These are phyloP conservation scores for Borovskyia barvae DNA, from an alignment of 208 protist genomes.

Conservation along the genomic window DNA sequence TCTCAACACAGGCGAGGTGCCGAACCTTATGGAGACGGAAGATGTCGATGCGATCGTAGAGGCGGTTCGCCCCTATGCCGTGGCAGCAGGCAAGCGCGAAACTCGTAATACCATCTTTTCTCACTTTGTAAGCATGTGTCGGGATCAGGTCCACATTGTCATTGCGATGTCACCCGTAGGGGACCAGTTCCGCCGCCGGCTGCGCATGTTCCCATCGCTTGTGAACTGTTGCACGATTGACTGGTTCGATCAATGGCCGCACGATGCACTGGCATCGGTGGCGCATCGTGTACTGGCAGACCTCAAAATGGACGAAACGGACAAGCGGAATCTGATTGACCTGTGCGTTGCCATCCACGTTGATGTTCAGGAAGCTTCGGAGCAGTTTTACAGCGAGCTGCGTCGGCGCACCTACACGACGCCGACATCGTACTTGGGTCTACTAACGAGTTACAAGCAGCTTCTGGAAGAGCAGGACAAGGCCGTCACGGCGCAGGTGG, in stretches of 20 bases:
- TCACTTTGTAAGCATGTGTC: constrained; percentile 94
- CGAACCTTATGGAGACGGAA: constrained; percentile 95
- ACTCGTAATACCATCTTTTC: constrained; percentile 91
- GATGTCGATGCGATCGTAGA: constrained; percentile 95
- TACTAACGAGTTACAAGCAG: constrained; percentile 89
- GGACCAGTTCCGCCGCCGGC: constrained; percentile 92
- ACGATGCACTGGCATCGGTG: constrained; percentile 91
- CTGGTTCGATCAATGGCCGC: constrained; percentile 97
- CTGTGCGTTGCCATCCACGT: constrained; percentile 93
- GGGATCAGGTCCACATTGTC: constrained; percentile 96
- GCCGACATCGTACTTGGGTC: constrained; percentile 95
- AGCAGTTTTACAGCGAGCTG: constrained; percentile 94
- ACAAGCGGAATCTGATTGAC: constrained; percentile 69
- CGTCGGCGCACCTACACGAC: constrained; percentile 95
- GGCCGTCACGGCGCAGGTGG: constrained; percentile 60
- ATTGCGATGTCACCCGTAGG: constrained; percentile 96
- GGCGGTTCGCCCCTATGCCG: constrained; percentile 75
- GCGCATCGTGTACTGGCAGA: constrained; percentile 72
- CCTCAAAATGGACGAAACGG: constrained; percentile 49
- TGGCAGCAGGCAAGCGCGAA: constrained; percentile 91
- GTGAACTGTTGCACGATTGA: constrained; percentile 98
- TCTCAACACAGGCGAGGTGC: constrained; percentile 97
- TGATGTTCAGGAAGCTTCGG: constrained; percentile 75
- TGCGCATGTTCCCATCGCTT: constrained; percentile 97
- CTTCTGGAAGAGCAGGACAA: constrained; percentile 87